Percentiles rank a stretch among this genome's conserved stretches.
Conservation (phyloP, 352 stramenopile species). For the Phytophthora kernoviae region DNA sequence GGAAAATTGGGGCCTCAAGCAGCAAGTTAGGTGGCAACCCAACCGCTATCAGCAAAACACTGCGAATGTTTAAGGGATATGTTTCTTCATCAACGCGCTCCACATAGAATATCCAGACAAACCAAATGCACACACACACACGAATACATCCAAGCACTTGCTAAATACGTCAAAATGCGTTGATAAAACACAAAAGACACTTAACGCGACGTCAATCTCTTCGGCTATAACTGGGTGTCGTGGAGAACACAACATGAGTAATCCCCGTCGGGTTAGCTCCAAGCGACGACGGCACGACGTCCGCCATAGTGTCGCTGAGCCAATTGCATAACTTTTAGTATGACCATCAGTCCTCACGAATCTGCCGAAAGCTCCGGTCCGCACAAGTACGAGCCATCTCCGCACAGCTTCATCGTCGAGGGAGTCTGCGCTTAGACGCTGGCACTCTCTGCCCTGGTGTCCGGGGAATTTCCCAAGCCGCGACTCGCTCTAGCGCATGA, state of each 20-base stretch:
- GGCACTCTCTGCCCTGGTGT: slow-evolving; percentile 90
- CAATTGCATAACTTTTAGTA: slow-evolving; percentile 94
- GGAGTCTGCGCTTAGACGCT: slow-evolving; percentile 81
- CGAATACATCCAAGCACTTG: slow-evolving; percentile 14
- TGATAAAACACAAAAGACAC: slow-evolving; percentile 48
- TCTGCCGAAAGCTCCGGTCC: slow-evolving; percentile 45
- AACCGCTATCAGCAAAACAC: slow-evolving; percentile 78
- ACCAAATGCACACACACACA: slow-evolving; percentile 6
- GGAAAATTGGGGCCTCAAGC: slow-evolving; percentile 73
- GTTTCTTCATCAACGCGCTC: slow-evolving; percentile 48
- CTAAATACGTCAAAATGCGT: slow-evolving; percentile 34
- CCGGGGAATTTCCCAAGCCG: slow-evolving; percentile 92
- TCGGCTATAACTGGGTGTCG: slow-evolving; percentile 62
- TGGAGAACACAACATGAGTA: slow-evolving; percentile 93
- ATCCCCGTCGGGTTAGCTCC: slow-evolving; percentile 91
- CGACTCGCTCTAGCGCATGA: slow-evolving; percentile 20
- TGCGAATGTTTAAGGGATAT: slow-evolving; percentile 64
- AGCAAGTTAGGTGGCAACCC: slow-evolving; percentile 66
- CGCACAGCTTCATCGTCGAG: slow-evolving; percentile 65
- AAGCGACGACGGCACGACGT: slow-evolving; percentile 74
- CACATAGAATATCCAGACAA: not conserved
- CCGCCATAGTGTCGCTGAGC: slow-evolving; percentile 60
- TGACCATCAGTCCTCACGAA: slow-evolving; percentile 86
- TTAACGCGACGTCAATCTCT: slow-evolving; percentile 23
- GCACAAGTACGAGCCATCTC: slow-evolving; percentile 42